Percentiles rank a stretch among this genome's conserved stretches.
Conservation (phyloP, 345 rosid genomes). For the Gossypium thurberi region DNA sequence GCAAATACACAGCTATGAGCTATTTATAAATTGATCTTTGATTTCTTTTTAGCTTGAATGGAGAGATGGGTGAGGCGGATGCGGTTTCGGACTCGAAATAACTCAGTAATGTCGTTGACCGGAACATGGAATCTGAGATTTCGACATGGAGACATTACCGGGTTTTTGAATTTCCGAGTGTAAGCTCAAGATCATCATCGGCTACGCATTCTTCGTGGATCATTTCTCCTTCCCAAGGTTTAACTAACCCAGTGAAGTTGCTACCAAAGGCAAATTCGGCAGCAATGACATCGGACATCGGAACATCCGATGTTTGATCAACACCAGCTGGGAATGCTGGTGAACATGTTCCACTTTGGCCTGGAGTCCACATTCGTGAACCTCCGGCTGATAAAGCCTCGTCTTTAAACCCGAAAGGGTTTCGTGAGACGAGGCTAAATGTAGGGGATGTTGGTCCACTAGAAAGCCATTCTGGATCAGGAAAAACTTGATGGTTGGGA, state of each 20-base stretch:
- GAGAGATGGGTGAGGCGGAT: background rate
- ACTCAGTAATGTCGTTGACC: constrained; percentile 26
- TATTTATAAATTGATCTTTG: constrained; percentile 31
- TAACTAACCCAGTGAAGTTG: constrained; percentile 57
- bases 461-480: constrained; percentile 76
- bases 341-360: constrained; percentile 94
- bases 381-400: constrained; percentile 53
- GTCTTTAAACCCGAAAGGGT: constrained; percentile 55
- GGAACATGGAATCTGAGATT: constrained; percentile 13
- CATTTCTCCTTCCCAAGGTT: constrained; percentile 99
- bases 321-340: constrained; percentile 73
- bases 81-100: constrained; percentile 36
- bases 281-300: constrained; percentile 77
- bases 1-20: constrained; percentile 24
- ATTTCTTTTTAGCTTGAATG: constrained; percentile 7
- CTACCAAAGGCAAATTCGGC: constrained; percentile 92
- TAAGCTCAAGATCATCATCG: constrained; percentile 97
- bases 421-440: constrained; percentile 73
- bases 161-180: constrained; percentile 79
- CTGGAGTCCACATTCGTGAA: constrained; percentile 97
- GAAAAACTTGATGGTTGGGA: constrained; percentile 51
- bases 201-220: constrained; percentile 88
- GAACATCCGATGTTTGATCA: constrained; percentile 74
- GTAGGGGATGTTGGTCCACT: constrained; percentile 94
- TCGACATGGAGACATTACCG: constrained; percentile 35